phyloP scores from a whole-genome alignment of 371 early-diverging fungal genomes.

The Apophysomyces variabilis region DNA sequence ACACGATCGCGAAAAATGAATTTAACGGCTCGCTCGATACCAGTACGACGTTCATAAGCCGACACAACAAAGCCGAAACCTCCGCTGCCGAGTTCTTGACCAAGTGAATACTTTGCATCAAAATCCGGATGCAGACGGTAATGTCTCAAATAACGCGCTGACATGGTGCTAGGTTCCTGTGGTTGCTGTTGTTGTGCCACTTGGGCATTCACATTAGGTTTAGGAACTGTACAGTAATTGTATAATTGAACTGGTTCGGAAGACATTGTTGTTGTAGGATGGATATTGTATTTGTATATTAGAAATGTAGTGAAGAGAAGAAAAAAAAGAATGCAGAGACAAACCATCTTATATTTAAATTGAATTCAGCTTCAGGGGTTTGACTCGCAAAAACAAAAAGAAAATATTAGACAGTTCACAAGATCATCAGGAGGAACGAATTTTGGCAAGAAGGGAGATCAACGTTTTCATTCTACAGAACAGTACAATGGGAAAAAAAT shows the following conservation, averaged over 20 bases:
- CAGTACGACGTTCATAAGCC: conserved; percentile 53
- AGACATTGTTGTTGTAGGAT: not conserved
- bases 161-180: not conserved
- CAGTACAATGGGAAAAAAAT: not conserved
- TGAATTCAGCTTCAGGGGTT: not conserved
- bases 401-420: not conserved
- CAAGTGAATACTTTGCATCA: conserved; percentile 54
- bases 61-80: conserved; percentile 81
- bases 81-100: conserved; percentile 77
- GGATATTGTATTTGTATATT: not conserved
- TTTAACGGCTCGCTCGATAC: conserved; percentile 79
- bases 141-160: not conserved
- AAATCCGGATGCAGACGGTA: conserved; percentile 56
- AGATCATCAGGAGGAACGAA: conserved; percentile 3
- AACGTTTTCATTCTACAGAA: conserved; percentile 7
- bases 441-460: not conserved
- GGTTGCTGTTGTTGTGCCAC: not conserved
- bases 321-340: not conserved
- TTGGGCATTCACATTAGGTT: not conserved
- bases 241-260: conserved; percentile 6
- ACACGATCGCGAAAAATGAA: conserved; percentile 73
- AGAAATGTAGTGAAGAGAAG: not conserved
- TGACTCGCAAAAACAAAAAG: too few relatives aligned
- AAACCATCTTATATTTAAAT: not conserved
- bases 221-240: conserved; percentile 4